Base-by-base conservation (phyloP, 805 yeast genomes). In the Wickerhamiella allomyrinae region DNA sequence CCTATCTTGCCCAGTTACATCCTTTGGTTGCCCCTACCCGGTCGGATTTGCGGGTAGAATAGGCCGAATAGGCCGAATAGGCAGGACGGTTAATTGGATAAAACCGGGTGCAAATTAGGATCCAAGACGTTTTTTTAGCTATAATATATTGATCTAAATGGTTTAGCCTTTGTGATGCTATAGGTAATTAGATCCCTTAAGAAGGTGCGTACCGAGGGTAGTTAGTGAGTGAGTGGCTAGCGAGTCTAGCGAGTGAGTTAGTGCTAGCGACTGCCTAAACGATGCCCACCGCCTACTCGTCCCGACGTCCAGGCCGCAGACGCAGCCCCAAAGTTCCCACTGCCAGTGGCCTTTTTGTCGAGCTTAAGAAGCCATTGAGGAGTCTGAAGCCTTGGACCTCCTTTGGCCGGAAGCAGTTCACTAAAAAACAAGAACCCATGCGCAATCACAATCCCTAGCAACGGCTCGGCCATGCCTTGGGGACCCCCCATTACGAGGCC, bases 21-120 rank as follows among this genome's bases (percentile, higher is more conserved):
- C 96, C 96, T 6, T 68, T 87, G 55, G 94, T 84, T 45, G 85
- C 75, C 34, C 96, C 96, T 34, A 81, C 80, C 59, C 76, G 96
- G 54, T 75, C 93, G 1, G 95, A 87, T 56, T 64, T 86, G 59
- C 77, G 95, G 65, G 94, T 93, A 8, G 95, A 86, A 60, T 74
- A 52, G 45, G 7, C 17, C 13, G 14, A 29, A 10, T 10, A n/a
- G 19, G 35, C 21, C n/a, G 10, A 37, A n/a, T 17, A 13, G 13
- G 13, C 9, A 10, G 8, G n/a, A n/a, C n/a, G n/a, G n/a, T 17
- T 29, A 13, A 36, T 27, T 27, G 14, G 24, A 31, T 40, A 33
- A 37, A 25, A 15, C 20, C 31, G 24, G 25, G 34, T 27, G 29
- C 24, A 19, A 13, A 29, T 37, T 41, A 25, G 13, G 29, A 9